Evolutionary conservation across 495 filamentous ascomycete species (phyloP).

Genomic region (Cenococcum geophilum): DNA sequence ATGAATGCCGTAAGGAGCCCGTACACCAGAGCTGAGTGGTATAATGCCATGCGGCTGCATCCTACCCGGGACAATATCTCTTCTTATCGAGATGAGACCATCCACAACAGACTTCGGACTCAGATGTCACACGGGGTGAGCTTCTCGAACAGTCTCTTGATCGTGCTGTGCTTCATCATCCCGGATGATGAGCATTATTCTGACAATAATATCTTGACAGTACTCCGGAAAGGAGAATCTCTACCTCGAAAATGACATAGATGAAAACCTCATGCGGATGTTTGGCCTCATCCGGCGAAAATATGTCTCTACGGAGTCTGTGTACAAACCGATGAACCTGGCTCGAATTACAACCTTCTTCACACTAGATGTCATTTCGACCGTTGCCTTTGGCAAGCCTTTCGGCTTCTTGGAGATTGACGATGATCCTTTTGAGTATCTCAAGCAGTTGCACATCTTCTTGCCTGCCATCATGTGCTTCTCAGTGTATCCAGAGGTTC

Average conservation of each 20-base stretch:
- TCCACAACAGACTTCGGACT: slow-evolving; percentile 39
- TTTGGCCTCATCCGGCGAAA: slow-evolving; percentile 39
- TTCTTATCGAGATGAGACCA: slow-evolving; percentile 37
- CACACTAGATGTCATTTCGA: slow-evolving; percentile 48
- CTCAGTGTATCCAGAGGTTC: slow-evolving; percentile 31
- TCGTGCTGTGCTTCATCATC: background rate
- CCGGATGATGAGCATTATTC: background rate
- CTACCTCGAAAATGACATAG: slow-evolving; percentile 44
- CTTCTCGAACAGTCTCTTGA: background rate
- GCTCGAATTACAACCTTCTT: slow-evolving; percentile 43
- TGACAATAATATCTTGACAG: background rate
- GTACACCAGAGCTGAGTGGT: slow-evolving; percentile 42
- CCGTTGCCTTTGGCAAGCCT: slow-evolving; percentile 48
- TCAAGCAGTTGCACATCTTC: slow-evolving; percentile 30
- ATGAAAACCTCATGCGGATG: slow-evolving; percentile 40
- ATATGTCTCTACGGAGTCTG: slow-evolving; percentile 30
- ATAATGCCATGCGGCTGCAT: slow-evolving; percentile 41
- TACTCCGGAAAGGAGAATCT: slow-evolving; percentile 49
- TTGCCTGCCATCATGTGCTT: slow-evolving; percentile 33
- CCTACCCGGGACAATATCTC: slow-evolving; percentile 41
- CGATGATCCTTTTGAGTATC: slow-evolving; percentile 33
- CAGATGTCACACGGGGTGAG: slow-evolving; percentile 36
- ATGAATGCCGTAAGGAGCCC: slow-evolving; percentile 39
- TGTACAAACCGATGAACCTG: slow-evolving; percentile 44
- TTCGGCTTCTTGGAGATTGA: slow-evolving; percentile 43